A percentile compares a stretch with the other conserved stretches of the same genome.
Conservation (phyloP, 2,329 filamentous ascomycete species). For the Paracoccidioides lutzii region DNA sequence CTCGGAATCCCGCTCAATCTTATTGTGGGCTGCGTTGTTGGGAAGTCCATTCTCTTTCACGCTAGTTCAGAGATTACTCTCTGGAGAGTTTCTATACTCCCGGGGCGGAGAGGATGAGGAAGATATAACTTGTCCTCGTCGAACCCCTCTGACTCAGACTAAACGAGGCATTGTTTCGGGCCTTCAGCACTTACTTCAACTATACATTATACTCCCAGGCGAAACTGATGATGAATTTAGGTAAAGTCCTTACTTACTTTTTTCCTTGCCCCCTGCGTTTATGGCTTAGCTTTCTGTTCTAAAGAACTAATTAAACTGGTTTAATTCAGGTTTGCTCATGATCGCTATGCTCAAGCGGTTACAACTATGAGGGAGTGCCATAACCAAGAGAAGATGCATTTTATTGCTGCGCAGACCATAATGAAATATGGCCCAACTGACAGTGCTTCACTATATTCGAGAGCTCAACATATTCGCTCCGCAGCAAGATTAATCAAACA, state of each 20-base stretch:
- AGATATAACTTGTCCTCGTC: conserved; percentile 26
- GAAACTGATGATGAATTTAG: conserved; percentile 75
- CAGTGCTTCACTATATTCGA: conserved; percentile 53
- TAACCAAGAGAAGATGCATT: conserved; percentile 71
- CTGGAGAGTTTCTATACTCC: conserved; percentile 55
- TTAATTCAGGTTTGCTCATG: conserved; percentile 58
- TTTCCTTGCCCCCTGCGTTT: background rate
- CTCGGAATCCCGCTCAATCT: conserved; percentile 57
- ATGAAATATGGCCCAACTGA: conserved; percentile 56
- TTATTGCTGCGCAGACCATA: conserved; percentile 69
- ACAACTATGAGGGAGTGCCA: conserved; percentile 53
- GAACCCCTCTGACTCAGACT: conserved; percentile 41
- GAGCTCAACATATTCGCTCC: conserved; percentile 69
- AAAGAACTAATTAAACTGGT: background rate
- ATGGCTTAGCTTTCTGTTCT: background rate
- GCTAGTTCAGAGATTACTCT: conserved; percentile 63
- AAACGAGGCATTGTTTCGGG: conserved; percentile 56
- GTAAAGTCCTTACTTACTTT: conserved; percentile 22
- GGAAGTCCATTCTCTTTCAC: conserved; percentile 76
- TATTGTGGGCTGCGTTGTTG: conserved; percentile 76
- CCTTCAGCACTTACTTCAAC: conserved; percentile 67
- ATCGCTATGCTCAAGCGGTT: conserved; percentile 70
- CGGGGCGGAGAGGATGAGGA: conserved; percentile 32
- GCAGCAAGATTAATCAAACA: conserved; percentile 61
- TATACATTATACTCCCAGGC: conserved; percentile 67